Percentiles rank a stretch among this genome's conserved stretches.
These are phyloP conservation scores for Penicillium egyptiacum DNA, from an alignment of 495 filamentous ascomycete genomes.

Conservation along the genomic window DNA sequence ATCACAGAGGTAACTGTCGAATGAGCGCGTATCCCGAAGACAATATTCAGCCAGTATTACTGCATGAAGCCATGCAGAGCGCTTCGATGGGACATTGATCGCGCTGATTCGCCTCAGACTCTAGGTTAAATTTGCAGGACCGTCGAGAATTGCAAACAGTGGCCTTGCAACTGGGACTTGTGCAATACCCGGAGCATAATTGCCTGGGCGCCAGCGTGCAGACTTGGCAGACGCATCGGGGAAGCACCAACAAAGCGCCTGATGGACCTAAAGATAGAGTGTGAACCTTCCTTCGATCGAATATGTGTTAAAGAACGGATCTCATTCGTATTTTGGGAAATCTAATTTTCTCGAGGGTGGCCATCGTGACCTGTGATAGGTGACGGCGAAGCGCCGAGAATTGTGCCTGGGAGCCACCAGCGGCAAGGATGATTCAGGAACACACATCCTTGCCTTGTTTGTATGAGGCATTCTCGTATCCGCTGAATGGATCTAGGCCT, in stretches of 20 bases:
- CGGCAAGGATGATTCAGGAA: conserved; percentile 14
- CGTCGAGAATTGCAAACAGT: background rate
- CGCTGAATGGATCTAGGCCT: background rate
- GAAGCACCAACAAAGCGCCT: conserved; percentile 9
- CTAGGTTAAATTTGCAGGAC: conserved; percentile 10
- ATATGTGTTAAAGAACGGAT: background rate
- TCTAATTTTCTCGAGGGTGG: background rate
- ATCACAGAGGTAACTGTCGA: conserved; percentile 16
- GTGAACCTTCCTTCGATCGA: background rate
- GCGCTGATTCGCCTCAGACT: conserved; percentile 5
- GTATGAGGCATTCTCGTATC: conserved; percentile 3
- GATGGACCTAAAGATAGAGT: conserved; percentile 15
- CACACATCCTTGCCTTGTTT: background rate
- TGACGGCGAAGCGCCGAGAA: conserved; percentile 23
- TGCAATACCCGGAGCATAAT: conserved; percentile 11
- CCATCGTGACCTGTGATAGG: conserved; percentile 22
- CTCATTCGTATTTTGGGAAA: conserved; percentile 11
- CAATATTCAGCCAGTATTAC: conserved; percentile 3
- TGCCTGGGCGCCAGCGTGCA: conserved; percentile 25
- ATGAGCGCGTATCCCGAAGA: conserved; percentile 16
- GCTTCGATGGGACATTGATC: background rate
- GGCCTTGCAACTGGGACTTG: conserved; percentile 2
- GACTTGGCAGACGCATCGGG: conserved; percentile 24
- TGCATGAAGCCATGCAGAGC: conserved; percentile 2
- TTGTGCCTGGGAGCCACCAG: conserved; percentile 15